Percentiles rank a stretch among this genome's conserved stretches.
Evolutionary conservation across 2,329 filamentous ascomycete genomes (phyloP).

Genomic region (Colletotrichum siamense): DNA sequence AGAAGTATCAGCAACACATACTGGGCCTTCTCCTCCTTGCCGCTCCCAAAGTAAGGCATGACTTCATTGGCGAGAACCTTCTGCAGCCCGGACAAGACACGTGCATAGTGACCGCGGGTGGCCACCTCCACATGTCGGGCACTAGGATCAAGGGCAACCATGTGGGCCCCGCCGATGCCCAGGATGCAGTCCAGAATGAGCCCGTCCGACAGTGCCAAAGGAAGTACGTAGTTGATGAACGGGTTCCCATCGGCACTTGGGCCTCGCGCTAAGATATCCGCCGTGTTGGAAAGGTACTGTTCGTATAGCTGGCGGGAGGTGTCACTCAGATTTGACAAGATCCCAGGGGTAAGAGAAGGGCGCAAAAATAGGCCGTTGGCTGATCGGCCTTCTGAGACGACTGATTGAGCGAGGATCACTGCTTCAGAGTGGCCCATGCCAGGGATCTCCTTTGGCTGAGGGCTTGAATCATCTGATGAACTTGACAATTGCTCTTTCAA

Average conservation of each 20-base stretch:
- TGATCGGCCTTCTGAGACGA: rapidly evolving
- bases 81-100: background rate
- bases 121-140: background rate
- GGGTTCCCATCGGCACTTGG: background rate
- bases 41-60: background rate
- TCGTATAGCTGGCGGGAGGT: background rate
- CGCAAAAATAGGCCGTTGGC: rapidly evolving
- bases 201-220: background rate
- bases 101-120: background rate
- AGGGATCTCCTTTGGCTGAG: rapidly evolving
- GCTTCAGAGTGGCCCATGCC: background rate
- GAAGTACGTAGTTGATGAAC: background rate
- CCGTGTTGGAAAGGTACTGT: background rate
- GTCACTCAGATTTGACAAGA: background rate
- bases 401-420: background rate
- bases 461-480: background rate
- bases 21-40: background rate
- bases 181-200: background rate
- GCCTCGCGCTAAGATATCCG: background rate
- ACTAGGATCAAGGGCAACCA: background rate
- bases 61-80: background rate
- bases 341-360: background rate
- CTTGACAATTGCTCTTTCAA: background rate
- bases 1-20: background rate
- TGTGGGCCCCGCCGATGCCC: background rate